A percentile compares a stretch with the other conserved stretches of the same genome.
Conservation (phyloP, 2,329 filamentous ascomycete genomes). For the Shiraia bambusicola region DNA sequence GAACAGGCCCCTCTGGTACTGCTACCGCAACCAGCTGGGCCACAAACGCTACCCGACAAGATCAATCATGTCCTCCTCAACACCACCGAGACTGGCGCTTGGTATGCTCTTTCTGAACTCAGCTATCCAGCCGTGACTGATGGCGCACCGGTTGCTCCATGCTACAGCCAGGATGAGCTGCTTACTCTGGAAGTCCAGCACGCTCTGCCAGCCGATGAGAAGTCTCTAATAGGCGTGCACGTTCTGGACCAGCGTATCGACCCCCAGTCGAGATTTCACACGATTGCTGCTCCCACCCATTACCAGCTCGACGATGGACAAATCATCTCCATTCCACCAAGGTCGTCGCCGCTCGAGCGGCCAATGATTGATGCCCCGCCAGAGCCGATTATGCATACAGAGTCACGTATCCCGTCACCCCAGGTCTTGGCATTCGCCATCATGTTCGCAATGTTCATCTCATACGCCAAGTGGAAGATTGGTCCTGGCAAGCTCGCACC, state of each 20-base stretch:
- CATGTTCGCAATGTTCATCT: slow-evolving; percentile 12
- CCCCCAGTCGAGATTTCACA: slow-evolving; percentile 19
- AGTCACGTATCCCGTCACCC: slow-evolving; percentile 1
- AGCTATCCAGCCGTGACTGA: slow-evolving; percentile 84
- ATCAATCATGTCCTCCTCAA: slow-evolving; percentile 71
- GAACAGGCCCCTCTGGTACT: slow-evolving; percentile 76
- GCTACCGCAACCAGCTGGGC: slow-evolving; percentile 79
- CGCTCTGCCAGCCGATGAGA: slow-evolving; percentile 31
- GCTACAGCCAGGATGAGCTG: slow-evolving; percentile 49
- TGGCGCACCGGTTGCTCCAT: slow-evolving; percentile 60
- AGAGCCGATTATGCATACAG: slow-evolving; percentile 14
- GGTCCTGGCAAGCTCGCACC: slow-evolving; percentile 14
- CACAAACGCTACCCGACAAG: slow-evolving; percentile 47
- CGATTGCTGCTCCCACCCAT: slow-evolving; percentile 31
- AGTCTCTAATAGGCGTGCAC: slow-evolving; percentile 45
- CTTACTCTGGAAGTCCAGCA: slow-evolving; percentile 31
- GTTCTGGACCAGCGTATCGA: slow-evolving; percentile 33
- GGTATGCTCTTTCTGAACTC: slow-evolving; percentile 89
- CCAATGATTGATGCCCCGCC: slow-evolving; percentile 25
- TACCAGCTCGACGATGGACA: slow-evolving; percentile 22
- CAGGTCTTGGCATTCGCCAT: slow-evolving; percentile 1
- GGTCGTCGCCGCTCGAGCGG: slow-evolving; percentile 21
- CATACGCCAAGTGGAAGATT: slow-evolving; percentile 1
- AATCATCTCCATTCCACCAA: slow-evolving; percentile 23
- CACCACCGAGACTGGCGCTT: slow-evolving; percentile 79